Conservation (phyloP, 176 grass and related monocot genomes). For the Pontederia crassipes region DNA sequence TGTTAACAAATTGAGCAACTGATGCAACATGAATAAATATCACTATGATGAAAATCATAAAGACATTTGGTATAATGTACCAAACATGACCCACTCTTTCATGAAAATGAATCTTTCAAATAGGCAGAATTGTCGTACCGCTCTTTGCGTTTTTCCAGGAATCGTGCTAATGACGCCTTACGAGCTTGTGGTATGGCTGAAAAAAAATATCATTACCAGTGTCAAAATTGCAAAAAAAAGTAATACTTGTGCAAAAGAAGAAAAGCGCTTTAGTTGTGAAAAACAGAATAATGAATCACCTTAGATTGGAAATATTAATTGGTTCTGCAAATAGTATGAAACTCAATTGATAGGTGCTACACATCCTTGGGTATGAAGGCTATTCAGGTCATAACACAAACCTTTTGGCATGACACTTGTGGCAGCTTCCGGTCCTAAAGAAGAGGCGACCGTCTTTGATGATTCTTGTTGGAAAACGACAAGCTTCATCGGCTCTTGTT, state of each 20-base stretch:
- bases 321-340: too few species aligned
- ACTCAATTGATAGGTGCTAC: not conserved
- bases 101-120: not conserved
- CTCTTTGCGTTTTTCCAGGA: constrained; percentile 88
- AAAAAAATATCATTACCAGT: constrained; percentile 14
- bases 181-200: constrained; percentile 90
- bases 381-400: constrained; percentile 21
- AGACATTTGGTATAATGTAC: not conserved
- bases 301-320: too few species aligned
- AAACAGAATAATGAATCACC: too few species aligned
- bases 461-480: constrained; percentile 11
- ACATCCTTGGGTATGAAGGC: not conserved
- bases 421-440: constrained; percentile 22
- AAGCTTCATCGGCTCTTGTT: too few species aligned
- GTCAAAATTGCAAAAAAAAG: too few species aligned
- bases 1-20: too few species aligned
- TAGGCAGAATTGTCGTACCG: constrained; percentile 31
- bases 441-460: constrained; percentile 8
- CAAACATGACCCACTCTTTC: constrained; percentile 3
- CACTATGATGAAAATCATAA: too few species aligned
- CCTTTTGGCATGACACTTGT: constrained; percentile 61
- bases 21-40: too few species aligned
- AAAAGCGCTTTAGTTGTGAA: too few species aligned
- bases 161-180: constrained; percentile 76
- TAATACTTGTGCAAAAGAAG: too few species aligned